Evolutionary conservation across 2,329 filamentous ascomycete species (phyloP), one percentile per base, ranked within the genome.

Genomic region (Aschersonia sp.): DNA sequence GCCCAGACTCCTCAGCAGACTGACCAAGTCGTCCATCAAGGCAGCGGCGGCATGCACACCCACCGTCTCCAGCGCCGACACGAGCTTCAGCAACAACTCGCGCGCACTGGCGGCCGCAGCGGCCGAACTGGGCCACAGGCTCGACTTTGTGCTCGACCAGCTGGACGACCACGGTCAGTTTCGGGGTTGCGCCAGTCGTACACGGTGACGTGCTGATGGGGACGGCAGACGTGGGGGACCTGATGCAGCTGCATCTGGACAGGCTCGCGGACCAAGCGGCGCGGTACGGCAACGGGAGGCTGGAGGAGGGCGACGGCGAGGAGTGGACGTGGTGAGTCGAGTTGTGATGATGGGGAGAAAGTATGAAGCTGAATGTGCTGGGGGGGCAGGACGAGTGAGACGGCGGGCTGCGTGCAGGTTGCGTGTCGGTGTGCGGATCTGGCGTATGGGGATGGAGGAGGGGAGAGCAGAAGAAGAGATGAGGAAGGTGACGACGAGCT

Each of bases 71-170:
- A 41, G 44, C 40, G 38, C 48, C 9, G 45, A 43, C 5, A 47
- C 45, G 32, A 29, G 42, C 3, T 50, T 50, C 4, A 57, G 56
- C 38, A 52, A 54, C 9, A 58, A 58, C 35, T 53, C 51, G 4
- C 51, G 50, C 30, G 56, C 56, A 2, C 54, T 51, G 28, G 50
- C 52, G 2, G 52, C 53, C 3, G 55, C 54, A 5, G 49, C 54
- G 7, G 54, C 52, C 3, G 55, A 56, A 45, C 40, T 56, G 28
- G 31, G 51, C 0, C 51, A 57, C 40, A 48, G 52, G 4, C 45
- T 58, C 1, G 56, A 56, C 2, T 58, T 58, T 45, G 51, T 58
- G 0, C 52, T 58, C 29, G 55, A 57, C 9, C 48, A 54, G 29
- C 4, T 54, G 1, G 49, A 55, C 40, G 51, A 52, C 3, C 51